Conservation (phyloP, 2,329 filamentous ascomycete species). For the Nakataea oryzae region DNA sequence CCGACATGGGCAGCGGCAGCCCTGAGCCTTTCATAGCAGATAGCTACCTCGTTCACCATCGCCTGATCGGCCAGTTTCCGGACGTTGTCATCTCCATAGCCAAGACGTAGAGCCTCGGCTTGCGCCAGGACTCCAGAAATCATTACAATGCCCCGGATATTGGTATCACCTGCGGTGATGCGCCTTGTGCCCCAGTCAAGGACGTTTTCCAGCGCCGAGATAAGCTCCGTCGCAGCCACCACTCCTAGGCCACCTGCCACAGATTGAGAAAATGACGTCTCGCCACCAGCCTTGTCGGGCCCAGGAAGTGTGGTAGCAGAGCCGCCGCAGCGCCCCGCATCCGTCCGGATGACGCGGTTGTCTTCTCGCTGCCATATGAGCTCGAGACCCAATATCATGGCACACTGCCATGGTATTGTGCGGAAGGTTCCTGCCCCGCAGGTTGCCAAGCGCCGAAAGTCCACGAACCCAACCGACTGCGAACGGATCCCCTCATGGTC, state of each 20-base stretch:
- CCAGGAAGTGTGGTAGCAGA: neutral
- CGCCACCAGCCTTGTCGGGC: neutral
- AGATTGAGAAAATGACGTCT: constrained; percentile 1
- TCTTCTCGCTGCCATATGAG: constrained; percentile 33
- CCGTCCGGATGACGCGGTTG: constrained; percentile 18
- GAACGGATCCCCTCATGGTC: constrained; percentile 4
- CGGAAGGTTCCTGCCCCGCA: constrained; percentile 31
- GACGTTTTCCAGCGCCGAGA: neutral
- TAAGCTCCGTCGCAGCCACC: constrained; percentile 9
- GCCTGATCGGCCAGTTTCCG: neutral
- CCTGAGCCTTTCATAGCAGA: neutral
- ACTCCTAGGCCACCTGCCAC: constrained; percentile 14
- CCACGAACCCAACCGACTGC: constrained; percentile 14
- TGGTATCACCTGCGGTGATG: constrained; percentile 11
- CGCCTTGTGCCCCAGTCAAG: constrained; percentile 1
- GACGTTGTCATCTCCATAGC: neutral
- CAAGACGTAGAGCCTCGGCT: constrained; percentile 8
- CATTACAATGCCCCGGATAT: constrained; percentile 10
- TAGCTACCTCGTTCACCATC: neutral
- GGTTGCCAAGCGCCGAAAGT: constrained; percentile 27
- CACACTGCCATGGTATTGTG: constrained; percentile 25
- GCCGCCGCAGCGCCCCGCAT: constrained; percentile 4
- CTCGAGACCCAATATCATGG: constrained; percentile 33
- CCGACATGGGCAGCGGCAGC: neutral
- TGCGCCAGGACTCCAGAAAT: constrained; percentile 8